Conservation (phyloP, 305 asterid genomes). For the Ruellia speciosa region DNA sequence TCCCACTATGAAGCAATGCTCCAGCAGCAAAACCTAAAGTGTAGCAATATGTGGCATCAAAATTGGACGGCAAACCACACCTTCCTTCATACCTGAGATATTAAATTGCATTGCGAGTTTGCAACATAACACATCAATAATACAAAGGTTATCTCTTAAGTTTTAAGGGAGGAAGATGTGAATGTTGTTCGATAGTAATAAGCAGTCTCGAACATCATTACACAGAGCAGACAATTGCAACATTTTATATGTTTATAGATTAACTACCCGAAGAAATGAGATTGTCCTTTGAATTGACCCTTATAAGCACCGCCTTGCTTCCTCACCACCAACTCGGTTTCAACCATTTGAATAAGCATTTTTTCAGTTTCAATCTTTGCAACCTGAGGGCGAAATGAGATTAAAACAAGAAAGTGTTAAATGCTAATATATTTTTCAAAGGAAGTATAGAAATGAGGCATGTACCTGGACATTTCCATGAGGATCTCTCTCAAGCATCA, state of each 20-base stretch:
- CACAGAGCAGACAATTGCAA: too few relatives aligned
- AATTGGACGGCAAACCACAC: conserved; percentile 91
- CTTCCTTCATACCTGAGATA: conserved; percentile 29
- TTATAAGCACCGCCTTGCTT: conserved; percentile 52
- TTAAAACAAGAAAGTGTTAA: too few relatives aligned
- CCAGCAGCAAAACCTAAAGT: conserved; percentile 95
- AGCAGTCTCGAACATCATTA: too few relatives aligned
- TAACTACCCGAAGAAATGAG: conserved; percentile 44
- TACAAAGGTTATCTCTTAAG: too few relatives aligned
- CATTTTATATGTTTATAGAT: too few relatives aligned
- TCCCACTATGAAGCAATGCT: conserved; percentile 75
- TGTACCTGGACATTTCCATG: conserved; percentile 95
- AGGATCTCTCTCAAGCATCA: conserved; percentile 98
- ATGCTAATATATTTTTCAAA: not conserved
- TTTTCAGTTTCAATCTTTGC: conserved; percentile 98
- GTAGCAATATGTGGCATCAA: conserved; percentile 85
- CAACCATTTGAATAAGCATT: conserved; percentile 99
- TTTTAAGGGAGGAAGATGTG: too few relatives aligned
- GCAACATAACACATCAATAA: too few relatives aligned
- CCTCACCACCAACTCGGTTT: conserved; percentile 78
- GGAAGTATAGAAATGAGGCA: not conserved
- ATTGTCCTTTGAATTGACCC: conserved; percentile 42
- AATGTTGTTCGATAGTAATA: too few relatives aligned
- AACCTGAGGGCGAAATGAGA: conserved; percentile 32
- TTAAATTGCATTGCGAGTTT: too few relatives aligned